Conservation (phyloP, 108 stramenopile species). For the Pseudonitzschia multistriata region DNA sequence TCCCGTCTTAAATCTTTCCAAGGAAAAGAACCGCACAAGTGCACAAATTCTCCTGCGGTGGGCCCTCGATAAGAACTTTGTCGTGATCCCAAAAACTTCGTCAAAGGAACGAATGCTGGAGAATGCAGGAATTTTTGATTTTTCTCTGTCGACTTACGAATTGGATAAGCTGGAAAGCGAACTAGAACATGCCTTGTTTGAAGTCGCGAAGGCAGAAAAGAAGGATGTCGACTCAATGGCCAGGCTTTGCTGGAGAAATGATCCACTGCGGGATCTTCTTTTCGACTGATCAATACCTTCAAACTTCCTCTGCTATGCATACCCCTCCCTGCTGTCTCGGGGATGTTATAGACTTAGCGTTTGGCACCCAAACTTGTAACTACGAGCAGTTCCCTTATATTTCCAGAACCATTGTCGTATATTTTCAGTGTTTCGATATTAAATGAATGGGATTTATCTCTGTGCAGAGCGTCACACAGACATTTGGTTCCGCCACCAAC, state of each 20-base stretch:
- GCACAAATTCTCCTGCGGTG: constrained; percentile 74
- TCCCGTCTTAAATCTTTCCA: constrained; percentile 48
- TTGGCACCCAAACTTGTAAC: constrained; percentile 22
- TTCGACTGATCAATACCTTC: constrained; percentile 46
- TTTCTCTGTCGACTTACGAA: constrained; percentile 32
- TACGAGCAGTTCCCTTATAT: constrained; percentile 74
- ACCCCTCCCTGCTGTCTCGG: too few species aligned
- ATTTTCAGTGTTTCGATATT: constrained; percentile 31
- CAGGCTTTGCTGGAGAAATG: constrained; percentile 71
- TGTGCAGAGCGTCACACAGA: neutral
- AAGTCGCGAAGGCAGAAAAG: constrained; percentile 23
- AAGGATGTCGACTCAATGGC: constrained; percentile 29
- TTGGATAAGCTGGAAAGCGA: constrained; percentile 27
- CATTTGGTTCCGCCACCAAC: constrained; percentile 69
- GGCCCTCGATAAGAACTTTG: constrained; percentile 53
- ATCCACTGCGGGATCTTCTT: constrained; percentile 58
- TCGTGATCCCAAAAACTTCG: constrained; percentile 64
- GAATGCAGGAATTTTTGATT: constrained; percentile 54
- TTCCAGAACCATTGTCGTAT: constrained; percentile 70
- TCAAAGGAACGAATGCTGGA: constrained; percentile 44
- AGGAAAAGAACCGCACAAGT: constrained; percentile 39
- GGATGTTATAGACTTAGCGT: too few species aligned
- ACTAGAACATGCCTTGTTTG: constrained; percentile 1
- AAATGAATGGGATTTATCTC: neutral
- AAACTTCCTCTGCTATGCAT: neutral